Evolutionary conservation across 2,329 filamentous ascomycete species (phyloP), one percentile per base, ranked within the genome.

Genomic region (Mollisia scopiformis): DNA sequence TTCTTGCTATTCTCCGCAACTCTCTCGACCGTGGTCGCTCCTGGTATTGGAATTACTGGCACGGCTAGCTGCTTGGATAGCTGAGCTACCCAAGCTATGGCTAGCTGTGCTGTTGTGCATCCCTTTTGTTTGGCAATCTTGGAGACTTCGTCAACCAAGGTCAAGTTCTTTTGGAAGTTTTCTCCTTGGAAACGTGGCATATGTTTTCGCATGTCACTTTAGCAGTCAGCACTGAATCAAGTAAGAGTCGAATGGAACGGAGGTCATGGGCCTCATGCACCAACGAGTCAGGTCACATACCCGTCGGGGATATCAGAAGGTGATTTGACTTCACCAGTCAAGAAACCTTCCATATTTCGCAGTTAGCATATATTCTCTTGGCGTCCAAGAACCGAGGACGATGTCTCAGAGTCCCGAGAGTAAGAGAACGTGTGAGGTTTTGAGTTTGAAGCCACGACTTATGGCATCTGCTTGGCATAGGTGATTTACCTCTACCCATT

Each of bases 11-110:
- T 91, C 78, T 90, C 88, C n/a, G 76, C 68, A 11, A 90, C 79
- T 23, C 87, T 79, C 37, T 76, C 79, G 10, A 75, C 76, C 4
- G 79, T 85, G 0, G 84, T 84, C 8, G 88, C 83, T 2, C 88
- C 88, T 0, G 88, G 88, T 62, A 91, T 89, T 6, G 88, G 87
- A 54, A 91, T 83, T 62, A 90, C 83, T 66, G 19, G 70, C 69
- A 14, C 68, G 71, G 1, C 69, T 30, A 70, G 73, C 53, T 39
- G 64, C 67, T 68, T 68, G 2, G 67, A 71, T n/a, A 68, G 63
- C 23, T 66, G 51, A n/a, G 23, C 72, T 55, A 68, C 59, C 66
- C 89, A 93, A 54, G 80, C 82, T 57, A 92, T 77, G 14, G 88
- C 88, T 28, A 92, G 77, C 75, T 92, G 89, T 1, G 82, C 81